Conservation (phyloP, 1,284 basidiomycete species). For the Pseudozyma sp. region DNA sequence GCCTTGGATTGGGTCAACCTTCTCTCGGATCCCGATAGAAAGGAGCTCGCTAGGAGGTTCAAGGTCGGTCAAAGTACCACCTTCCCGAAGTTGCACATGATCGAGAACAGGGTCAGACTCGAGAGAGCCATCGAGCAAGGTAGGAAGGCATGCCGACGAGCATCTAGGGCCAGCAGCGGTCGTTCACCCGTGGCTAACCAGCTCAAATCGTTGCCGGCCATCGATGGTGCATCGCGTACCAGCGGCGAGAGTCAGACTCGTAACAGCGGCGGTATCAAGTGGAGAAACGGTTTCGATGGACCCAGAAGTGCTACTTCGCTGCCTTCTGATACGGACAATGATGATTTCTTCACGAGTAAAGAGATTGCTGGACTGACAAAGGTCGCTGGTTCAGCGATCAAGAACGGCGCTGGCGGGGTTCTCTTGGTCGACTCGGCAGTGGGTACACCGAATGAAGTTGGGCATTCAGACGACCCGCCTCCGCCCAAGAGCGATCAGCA, state of each 20-base stretch:
- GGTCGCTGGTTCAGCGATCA: constrained; percentile 20
- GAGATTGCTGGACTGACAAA: constrained; percentile 28
- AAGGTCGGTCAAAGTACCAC: constrained; percentile 59
- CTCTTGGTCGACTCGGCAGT: constrained; percentile 22
- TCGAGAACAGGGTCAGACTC: constrained; percentile 65
- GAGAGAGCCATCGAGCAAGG: constrained; percentile 63
- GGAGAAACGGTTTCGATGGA: neutral
- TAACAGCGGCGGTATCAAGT: neutral
- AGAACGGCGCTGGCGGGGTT: neutral
- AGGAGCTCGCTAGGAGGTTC: constrained; percentile 62
- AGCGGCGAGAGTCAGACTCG: constrained; percentile 27
- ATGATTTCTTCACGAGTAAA: constrained; percentile 46
- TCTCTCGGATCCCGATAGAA: constrained; percentile 62
- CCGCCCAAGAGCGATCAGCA: constrained; percentile 8
- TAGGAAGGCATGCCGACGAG: constrained; percentile 44
- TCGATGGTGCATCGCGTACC: constrained; percentile 28
- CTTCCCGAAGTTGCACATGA: constrained; percentile 68
- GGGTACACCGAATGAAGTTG: constrained; percentile 35
- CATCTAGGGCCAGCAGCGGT: constrained; percentile 12
- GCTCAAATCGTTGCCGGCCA: constrained; percentile 16
- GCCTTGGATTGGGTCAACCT: constrained; percentile 65
- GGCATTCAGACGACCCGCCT: constrained; percentile 18
- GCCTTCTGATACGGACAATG: constrained; percentile 41
- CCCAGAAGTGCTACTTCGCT: constrained; percentile 26
- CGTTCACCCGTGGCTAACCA: constrained; percentile 8